Base-by-base conservation (phyloP, 202 grass and related monocot species). In the Carex sylvatica region DNA sequence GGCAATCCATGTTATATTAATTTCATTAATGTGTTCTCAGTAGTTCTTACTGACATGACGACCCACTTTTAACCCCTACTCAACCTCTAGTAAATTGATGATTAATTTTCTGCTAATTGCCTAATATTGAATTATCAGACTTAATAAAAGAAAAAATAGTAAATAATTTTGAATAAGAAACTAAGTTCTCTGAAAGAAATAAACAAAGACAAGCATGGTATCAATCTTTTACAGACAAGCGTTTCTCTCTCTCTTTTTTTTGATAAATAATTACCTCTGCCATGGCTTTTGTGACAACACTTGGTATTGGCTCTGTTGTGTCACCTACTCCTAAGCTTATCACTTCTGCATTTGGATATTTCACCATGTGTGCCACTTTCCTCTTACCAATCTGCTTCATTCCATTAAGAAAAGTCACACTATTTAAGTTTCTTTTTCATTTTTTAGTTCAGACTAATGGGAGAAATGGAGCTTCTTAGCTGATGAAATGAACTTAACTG, bases 321-420 rank as follows among this genome's bases (percentile, higher is more conserved):
- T 99, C 89, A 14, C 96, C 96, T 80, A 99, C 81, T 28, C 92
- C 96, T 88, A 99, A 85, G 74, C 96, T 99, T 81, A 99, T 95
- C 58, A 99, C 81, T 79, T 90, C 87, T 4, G 92, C 96, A 70
- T 93, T 88, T 80, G 96, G 96, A 82, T 95, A 88, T 82, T 93
- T 95, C 86, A 86, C 88, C 84, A 89, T 30, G 81, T 99, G 93
- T 61, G 81, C 88, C 47, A 78, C 79, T 73, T 81, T 84, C 77
- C 82, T 99, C 76, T 78, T 92, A 74, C 77, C 83, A 87, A 99
- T 99, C 96, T 99, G 54, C 66, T 78, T 61, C 28, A 71, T 53
- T 83, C 3, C 79, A 85, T 85, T 31, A 28, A 24, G 19, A 72
- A 16, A 68, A 2, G 28, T 54, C 30, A 28, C 33, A 60, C 6